Evolutionary conservation across 108 stramenopile genomes (phyloP), one percentile per base, ranked within the genome.

Genomic region (Discostella pseudostelligera): DNA sequence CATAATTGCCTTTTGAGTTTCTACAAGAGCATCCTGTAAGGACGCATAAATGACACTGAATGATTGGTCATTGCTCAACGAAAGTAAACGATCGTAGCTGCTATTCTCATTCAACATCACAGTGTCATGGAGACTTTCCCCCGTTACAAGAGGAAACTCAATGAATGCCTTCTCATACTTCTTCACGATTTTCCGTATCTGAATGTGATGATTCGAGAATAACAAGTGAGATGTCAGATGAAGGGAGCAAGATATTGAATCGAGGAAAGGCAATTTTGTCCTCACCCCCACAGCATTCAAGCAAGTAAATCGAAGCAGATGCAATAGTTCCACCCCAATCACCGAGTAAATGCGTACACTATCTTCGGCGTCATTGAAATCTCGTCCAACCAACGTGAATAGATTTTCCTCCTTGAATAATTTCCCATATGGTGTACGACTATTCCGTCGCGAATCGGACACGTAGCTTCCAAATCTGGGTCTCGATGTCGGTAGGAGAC

Each of bases 241-340:
- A 51, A n/a, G 24, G 24, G 24, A 11, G 50, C n/a, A 10, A 17
- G 10, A 25, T 1, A 1, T 0, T 26, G 12, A 28, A 14, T 4
- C 3, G 24, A 51, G 9, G 11, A 26, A 24, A 11, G 26, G 14
- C 17, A 51, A 3, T 24, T 26, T 0, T 22, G 19, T 50, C 24
- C 50, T 51, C 26, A 51, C 50, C 5, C 85, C 82, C 25, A 89
- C 83, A 22, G 83, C 72, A 74, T 93, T 93, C 8, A 93, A 69
- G 58, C 88, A 89, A 42, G 87, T 88, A 62, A 72, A 93, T 43
- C 84, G 81, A 8, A 93, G 76, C 12, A 93, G 69, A 59, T 93
- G 91, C 61, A 93, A 55, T 12, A 93, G 84, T 74, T 93, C 89
- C 0, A 88, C 87, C n/a, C 85, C 89, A 21, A 91, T 66, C 21